phyloP scores from a whole-genome alignment of 202 grass and related monocot species.

The Schoenoplectus tabernaemontani region DNA sequence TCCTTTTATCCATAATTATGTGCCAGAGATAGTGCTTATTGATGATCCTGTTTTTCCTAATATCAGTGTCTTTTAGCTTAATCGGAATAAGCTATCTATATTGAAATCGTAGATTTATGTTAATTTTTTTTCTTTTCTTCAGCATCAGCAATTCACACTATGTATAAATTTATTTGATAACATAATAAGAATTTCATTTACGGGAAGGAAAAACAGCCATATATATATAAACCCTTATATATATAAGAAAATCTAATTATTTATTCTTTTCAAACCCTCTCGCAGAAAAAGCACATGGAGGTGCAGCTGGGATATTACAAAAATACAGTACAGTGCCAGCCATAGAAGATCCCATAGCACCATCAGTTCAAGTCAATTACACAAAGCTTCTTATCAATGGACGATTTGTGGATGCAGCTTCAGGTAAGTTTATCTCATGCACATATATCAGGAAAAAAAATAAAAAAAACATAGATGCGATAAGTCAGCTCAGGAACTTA shows the following conservation, averaged over 20 bases:
- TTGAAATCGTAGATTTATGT: neutral
- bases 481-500: neutral
- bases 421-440: slow-evolving; percentile 32
- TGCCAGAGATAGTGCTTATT: neutral
- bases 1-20: neutral
- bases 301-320: slow-evolving; percentile 45
- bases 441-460: neutral
- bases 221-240: neutral
- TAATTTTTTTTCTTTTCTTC: neutral
- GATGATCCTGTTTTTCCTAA: neutral
- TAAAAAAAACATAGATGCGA: neutral
- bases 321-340: slow-evolving; percentile 67
- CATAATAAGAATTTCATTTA: neutral
- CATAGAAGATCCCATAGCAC: slow-evolving; percentile 61
- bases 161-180: neutral
- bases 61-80: neutral
- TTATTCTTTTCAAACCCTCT: slow-evolving; percentile 4
- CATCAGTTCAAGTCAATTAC: slow-evolving; percentile 64
- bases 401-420: slow-evolving; percentile 71
- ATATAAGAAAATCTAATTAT: slow-evolving; percentile 7
- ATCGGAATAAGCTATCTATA: neutral
- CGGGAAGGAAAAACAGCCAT: neutral
- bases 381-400: slow-evolving; percentile 86
- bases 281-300: slow-evolving; percentile 37
- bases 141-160: neutral